These are phyloP conservation scores for Eucalyptus regnans DNA, from an alignment of 345 rosid species.

Conservation along the genomic window DNA sequence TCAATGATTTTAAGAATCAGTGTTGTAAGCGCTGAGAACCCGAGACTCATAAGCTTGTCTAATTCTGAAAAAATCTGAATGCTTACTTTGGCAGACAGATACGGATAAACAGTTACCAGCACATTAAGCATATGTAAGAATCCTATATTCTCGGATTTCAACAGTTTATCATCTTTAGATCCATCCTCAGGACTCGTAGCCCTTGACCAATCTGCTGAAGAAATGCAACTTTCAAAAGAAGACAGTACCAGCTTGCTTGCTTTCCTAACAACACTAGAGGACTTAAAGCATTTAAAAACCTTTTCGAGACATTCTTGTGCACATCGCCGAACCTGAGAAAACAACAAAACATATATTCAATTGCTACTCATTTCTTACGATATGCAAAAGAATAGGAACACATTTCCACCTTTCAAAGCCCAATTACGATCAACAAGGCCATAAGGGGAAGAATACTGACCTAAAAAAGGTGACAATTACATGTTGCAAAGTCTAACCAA, in stretches of 20 bases:
- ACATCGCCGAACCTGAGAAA: conserved; percentile 6
- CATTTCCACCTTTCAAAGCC: no score
- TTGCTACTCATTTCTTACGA: no score
- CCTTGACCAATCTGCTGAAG: conserved; percentile 14
- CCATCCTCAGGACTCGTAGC: conserved; percentile 17
- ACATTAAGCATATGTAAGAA: conserved; percentile 67
- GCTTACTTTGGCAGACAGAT: conserved; percentile 35
- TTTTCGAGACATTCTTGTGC: conserved; percentile 72
- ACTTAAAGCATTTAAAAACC: conserved; percentile 28
- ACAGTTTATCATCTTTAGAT: conserved; percentile 22
- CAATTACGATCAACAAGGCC: no score
- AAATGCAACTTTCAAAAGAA: conserved; percentile 24
- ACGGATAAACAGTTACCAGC: conserved; percentile 39
- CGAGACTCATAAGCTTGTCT: conserved; percentile 32
- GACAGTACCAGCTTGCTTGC: conserved; percentile 50
- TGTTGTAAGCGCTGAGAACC: conserved; percentile 45
- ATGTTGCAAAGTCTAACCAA: no score
- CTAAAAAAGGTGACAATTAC: no score
- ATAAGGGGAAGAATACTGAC: no score
- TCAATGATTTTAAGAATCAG: conserved; percentile 49
- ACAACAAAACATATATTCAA: no score
- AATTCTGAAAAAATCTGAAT: conserved; percentile 34
- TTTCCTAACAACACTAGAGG: conserved; percentile 35
- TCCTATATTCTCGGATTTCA: conserved; percentile 39
- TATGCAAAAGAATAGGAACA: no score